A percentile compares a stretch with the other conserved stretches of the same genome.
Conservation (phyloP, 225 moss, liverwort and hornwort genomes). For the Polytrichum formosum region DNA sequence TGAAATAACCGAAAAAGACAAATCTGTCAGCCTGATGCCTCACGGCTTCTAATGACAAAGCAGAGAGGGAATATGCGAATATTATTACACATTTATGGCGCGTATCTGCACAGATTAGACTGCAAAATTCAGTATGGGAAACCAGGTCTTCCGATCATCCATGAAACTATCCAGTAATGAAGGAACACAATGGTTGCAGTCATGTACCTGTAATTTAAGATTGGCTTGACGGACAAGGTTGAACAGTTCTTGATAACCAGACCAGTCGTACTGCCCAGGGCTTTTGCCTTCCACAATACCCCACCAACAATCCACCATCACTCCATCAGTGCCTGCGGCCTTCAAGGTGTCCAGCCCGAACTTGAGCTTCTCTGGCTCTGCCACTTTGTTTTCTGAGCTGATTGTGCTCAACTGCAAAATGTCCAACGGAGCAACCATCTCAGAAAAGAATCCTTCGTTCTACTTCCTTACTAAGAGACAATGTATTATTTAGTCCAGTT, state of each 20-base stretch:
- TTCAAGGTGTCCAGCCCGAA: conserved; percentile 52
- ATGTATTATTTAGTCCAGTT: too few relatives aligned
- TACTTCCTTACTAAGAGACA: too few relatives aligned
- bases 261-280: conserved; percentile 54
- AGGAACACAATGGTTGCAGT: background rate
- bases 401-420: conserved; percentile 56
- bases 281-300: conserved; percentile 55
- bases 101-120: too few relatives aligned
- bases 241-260: conserved; percentile 52
- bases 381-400: conserved; percentile 47
- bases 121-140: too few relatives aligned
- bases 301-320: conserved; percentile 83
- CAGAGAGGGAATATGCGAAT: too few relatives aligned
- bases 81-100: too few relatives aligned
- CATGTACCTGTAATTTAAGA: conserved; percentile 58
- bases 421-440: too few relatives aligned
- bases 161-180: too few relatives aligned
- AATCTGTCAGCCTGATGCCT: too few relatives aligned
- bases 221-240: conserved; percentile 34
- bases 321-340: conserved; percentile 53
- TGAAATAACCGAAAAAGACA: background rate
- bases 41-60: too few relatives aligned
- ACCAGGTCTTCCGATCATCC: too few relatives aligned
- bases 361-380: conserved; percentile 41
- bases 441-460: too few relatives aligned